Base-by-base conservation (phyloP, 805 yeast species). In the Monosporozyma aquatica region DNA sequence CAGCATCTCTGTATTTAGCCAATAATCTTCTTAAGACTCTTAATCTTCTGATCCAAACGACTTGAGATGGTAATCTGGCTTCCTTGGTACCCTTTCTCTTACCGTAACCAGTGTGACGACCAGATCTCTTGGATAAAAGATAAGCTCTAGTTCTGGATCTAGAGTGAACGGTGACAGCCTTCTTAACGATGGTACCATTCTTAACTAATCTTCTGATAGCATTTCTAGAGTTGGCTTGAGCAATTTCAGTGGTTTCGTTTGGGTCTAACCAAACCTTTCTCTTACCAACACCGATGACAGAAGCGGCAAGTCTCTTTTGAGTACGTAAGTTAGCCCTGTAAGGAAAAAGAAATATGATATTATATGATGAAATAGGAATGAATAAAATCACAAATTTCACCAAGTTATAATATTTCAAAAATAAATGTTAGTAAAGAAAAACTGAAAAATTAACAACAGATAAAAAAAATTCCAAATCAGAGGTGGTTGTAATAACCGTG, bases 91-190 rank as follows among this genome's bases (percentile, higher is more conserved):
- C 98, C 85, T 90, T 92, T 82, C 98, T 87, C 87, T 90, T 90
- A 90, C 98, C 98, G 89, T 79, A 85, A 81, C 98, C 98, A 74
- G 82, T 82, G 87, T 90, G 98, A 78, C 98, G 90, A 76, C 98
- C 98, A 66, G 80, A 80, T 71, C 86, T 81, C 82, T 87, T 89
- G 68, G 97, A 87, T 76, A 84, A 95, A 65, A 87, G 87, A 70
- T 85, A 76, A 65, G 92, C 95, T 78, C 97, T 86, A 65, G 97
- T 95, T 72, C 95, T 87, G 55, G 97, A 80, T 79, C 95, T 87
- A 61, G 98, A 92, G 87, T 87, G 97, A 66, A 87, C 87, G 65
- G 87, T 81, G 62, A 72, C 83, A 71, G 97, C 97, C 82, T 92
- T 90, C 80, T 85, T 87, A 69, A 90, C 95, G 69, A 90, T 87